Percentiles rank a stretch among this genome's conserved stretches.
Evolutionary conservation across 2,329 filamentous ascomycete species (phyloP).

Genomic region (Coniochaeta hoffmannii): DNA sequence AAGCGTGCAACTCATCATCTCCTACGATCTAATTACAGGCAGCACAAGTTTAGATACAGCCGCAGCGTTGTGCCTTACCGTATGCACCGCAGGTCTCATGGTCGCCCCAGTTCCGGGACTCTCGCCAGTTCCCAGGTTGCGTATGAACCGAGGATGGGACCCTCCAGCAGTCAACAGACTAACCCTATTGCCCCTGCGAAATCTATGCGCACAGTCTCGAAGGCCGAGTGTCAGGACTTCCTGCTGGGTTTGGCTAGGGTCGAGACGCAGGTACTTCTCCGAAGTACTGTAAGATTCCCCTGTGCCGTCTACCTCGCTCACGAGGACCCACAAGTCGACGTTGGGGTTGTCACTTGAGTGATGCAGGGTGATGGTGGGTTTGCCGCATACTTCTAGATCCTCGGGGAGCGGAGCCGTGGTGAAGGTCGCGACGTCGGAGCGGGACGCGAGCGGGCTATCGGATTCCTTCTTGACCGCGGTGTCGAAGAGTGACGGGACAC

Average conservation of each 20-base stretch:
- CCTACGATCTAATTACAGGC: no score
- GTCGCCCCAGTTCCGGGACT: constrained; percentile 3
- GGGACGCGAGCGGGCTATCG: not conserved
- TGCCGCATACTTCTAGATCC: constrained; percentile 3
- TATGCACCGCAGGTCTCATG: constrained; percentile 6
- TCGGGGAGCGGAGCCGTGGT: not conserved
- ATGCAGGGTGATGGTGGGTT: not conserved
- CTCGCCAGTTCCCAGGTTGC: constrained; percentile 4
- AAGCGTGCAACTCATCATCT: no score
- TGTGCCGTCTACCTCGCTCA: constrained; percentile 1
- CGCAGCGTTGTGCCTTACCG: not conserved
- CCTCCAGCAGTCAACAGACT: not conserved
- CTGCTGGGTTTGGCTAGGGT: not conserved
- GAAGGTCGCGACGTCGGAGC: constrained; percentile 2
- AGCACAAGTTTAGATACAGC: no score
- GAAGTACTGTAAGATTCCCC: constrained; percentile 12
- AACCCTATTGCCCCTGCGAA: not conserved
- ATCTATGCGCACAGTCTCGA: not conserved
- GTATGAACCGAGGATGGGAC: not conserved
- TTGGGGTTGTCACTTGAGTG: constrained; percentile 4
- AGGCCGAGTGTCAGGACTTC: not conserved
- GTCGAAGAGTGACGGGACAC: constrained; percentile 8
- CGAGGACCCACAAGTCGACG: constrained; percentile 2
- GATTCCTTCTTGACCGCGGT: not conserved
- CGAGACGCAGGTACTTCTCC: not conserved